phyloP scores from a whole-genome alignment of 2,329 filamentous ascomycete species.

The Botrytis sinoallii region DNA sequence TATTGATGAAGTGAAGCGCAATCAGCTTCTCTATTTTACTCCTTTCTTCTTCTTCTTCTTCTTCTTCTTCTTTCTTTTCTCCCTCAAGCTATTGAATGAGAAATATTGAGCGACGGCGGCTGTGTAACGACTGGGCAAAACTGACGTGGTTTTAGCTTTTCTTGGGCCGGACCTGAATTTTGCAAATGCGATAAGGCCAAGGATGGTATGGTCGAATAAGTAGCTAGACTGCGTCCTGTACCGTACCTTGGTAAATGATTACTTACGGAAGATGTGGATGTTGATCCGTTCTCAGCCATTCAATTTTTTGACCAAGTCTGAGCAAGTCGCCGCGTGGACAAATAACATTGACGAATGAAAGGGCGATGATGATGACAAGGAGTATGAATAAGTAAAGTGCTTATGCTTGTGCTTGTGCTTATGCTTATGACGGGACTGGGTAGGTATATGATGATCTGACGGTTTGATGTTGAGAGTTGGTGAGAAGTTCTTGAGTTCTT shows the following conservation, averaged over 20 bases:
- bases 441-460: background rate
- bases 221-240: background rate
- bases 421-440: background rate
- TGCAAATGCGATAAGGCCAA: background rate
- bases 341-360: background rate
- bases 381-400: background rate
- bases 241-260: background rate
- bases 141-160: background rate
- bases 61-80: background rate
- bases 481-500: background rate
- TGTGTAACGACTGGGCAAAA: conserved; percentile 3
- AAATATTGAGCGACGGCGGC: background rate
- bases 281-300: conserved; percentile 6
- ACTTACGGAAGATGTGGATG: background rate
- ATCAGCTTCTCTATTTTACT: too few species aligned
- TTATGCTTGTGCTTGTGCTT: background rate
- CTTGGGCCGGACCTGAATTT: background rate
- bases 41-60: background rate
- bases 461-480: background rate
- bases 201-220: background rate
- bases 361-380: background rate
- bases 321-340: background rate
- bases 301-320: background rate
- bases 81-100: background rate
- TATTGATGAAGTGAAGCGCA: background rate